phyloP scores from a whole-genome alignment of 768 basidiomycete species.

The Leccinum boreale region DNA sequence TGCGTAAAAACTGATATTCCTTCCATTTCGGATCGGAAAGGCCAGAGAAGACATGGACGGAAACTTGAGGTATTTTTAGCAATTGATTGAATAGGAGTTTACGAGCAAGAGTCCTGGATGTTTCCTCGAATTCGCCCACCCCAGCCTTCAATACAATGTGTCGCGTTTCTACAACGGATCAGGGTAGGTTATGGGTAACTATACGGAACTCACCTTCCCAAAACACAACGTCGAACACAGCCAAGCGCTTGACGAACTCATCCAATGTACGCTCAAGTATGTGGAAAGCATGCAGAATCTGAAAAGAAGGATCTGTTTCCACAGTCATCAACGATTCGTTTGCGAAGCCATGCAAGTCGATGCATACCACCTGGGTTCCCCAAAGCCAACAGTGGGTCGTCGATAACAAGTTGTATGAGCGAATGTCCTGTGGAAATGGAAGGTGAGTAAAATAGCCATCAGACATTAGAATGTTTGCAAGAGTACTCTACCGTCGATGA shows the following conservation, averaged over 20 bases:
- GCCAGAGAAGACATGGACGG: constrained; percentile 45
- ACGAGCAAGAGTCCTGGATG: constrained; percentile 53
- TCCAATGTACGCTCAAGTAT: constrained; percentile 50
- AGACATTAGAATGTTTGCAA: background rate
- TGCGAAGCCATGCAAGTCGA: background rate
- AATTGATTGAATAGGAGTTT: constrained; percentile 51
- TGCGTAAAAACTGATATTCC: constrained; percentile 38
- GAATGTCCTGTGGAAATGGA: constrained; percentile 51
- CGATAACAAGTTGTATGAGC: constrained; percentile 53
- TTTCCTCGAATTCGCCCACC: constrained; percentile 30
- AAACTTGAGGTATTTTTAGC: constrained; percentile 33
- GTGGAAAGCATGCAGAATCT: constrained; percentile 59
- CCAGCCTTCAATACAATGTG: constrained; percentile 43
- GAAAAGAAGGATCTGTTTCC: constrained; percentile 49
- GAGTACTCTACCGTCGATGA: constrained; percentile 52
- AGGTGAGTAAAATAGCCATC: background rate
- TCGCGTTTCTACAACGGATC: constrained; percentile 36
- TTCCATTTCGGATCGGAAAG: constrained; percentile 49
- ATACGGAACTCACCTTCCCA: constrained; percentile 43
- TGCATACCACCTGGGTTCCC: constrained; percentile 44
- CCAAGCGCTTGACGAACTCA: constrained; percentile 47
- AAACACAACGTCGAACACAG: constrained; percentile 63
- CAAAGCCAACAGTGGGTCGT: constrained; percentile 59
- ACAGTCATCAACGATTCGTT: background rate
- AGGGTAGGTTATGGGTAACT: background rate